phyloP scores from a whole-genome alignment of 352 stramenopile species.

The Blastocystis sp. region DNA sequence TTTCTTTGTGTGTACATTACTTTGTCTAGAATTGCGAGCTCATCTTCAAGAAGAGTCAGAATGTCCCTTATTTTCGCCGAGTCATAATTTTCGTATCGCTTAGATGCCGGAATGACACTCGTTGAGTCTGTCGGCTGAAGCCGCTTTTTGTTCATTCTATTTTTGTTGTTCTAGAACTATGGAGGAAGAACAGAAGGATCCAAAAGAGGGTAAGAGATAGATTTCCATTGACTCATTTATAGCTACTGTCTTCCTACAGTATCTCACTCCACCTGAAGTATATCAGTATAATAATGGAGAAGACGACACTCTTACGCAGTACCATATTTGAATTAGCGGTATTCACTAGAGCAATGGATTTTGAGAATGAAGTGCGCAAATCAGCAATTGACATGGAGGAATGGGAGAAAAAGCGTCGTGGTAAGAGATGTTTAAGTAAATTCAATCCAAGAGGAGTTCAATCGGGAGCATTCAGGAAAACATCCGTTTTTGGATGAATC shows the following conservation, averaged over 20 bases:
- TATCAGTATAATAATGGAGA: constrained; percentile 47
- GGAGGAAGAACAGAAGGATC: not conserved
- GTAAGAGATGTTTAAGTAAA: not conserved
- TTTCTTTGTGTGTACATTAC: constrained; percentile 28
- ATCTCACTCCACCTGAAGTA: not conserved
- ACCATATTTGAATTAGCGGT: not conserved
- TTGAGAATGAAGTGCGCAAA: constrained; percentile 42
- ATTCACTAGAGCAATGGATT: not conserved
- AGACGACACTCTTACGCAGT: not conserved
- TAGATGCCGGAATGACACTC: not conserved
- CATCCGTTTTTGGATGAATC: constrained; percentile 28
- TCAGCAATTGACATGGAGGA: constrained; percentile 57
- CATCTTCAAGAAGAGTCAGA: constrained; percentile 2
- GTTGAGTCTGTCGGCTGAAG: not conserved
- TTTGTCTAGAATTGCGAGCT: constrained; percentile 35
- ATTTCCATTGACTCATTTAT: not conserved
- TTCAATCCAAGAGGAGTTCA: constrained; percentile 18
- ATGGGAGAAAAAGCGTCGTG: constrained; percentile 38
- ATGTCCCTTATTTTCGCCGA: not conserved
- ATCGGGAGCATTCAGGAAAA: not conserved
- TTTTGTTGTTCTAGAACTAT: not conserved
- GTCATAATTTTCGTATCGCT: not conserved
- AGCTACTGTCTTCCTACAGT: constrained; percentile 58
- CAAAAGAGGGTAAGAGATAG: not conserved
- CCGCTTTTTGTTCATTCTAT: constrained; percentile 11